Conservation (phyloP, 163 green algal genomes). For the Volvox carteri region DNA sequence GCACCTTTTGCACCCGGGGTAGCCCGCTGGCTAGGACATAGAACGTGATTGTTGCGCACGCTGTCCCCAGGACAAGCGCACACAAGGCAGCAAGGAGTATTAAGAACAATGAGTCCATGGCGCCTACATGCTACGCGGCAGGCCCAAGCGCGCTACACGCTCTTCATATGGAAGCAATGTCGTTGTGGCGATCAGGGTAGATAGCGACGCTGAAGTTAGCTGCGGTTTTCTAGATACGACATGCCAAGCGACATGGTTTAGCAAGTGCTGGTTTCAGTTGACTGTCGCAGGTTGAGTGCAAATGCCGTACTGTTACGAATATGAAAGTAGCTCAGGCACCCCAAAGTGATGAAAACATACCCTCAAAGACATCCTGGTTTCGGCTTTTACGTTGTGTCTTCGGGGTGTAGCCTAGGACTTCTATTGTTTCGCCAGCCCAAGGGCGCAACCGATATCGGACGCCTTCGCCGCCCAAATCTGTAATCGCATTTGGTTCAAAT, state of each 20-base stretch:
- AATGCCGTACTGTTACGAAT: not conserved
- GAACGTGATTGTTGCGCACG: not conserved
- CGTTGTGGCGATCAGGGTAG: not conserved
- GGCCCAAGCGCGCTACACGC: too few relatives aligned
- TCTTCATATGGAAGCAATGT: not conserved
- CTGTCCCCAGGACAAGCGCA: not conserved
- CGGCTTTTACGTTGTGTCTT: not conserved
- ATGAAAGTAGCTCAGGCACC: too few relatives aligned
- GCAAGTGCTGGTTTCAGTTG: too few relatives aligned
- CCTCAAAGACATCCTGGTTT: too few relatives aligned
- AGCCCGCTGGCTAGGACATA: not conserved
- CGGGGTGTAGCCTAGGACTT: not conserved
- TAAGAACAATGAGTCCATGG: not conserved
- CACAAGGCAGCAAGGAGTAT: not conserved
- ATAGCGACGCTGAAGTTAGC: not conserved
- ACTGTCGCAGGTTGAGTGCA: too few relatives aligned
- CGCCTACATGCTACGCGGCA: not conserved
- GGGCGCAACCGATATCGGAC: not conserved
- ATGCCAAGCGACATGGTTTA: too few relatives aligned
- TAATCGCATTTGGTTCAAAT: not conserved
- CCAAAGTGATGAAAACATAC: not conserved
- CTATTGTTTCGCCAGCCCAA: not conserved
- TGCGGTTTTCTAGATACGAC: too few relatives aligned
- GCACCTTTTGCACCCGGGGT: slow-evolving; percentile 49
- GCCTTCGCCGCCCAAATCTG: not conserved